These are phyloP conservation scores for Exophiala sideris DNA, from an alignment of 2,329 filamentous ascomycete genomes.

Conservation along the genomic window DNA sequence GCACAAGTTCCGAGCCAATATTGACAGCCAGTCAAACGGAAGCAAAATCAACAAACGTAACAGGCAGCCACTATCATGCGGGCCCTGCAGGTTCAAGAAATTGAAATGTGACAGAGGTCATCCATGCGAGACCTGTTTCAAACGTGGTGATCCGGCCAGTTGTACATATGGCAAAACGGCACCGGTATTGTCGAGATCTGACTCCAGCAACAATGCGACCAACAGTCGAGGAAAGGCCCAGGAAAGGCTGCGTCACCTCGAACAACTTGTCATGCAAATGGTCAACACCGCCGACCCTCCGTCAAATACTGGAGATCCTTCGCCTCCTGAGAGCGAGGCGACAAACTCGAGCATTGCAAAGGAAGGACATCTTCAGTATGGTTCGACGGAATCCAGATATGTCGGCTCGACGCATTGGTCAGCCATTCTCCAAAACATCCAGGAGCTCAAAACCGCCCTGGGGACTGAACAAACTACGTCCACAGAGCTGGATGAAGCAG, in stretches of 20 bases:
- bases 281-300: constrained; percentile 10
- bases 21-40: constrained; percentile 56
- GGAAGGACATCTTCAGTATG: constrained; percentile 17
- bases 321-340: not conserved
- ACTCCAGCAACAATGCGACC: not conserved
- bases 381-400: constrained; percentile 29
- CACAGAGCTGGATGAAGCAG: constrained; percentile 18
- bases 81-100: constrained; percentile 40
- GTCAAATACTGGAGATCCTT: not conserved
- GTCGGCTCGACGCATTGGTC: constrained; percentile 44
- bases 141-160: constrained; percentile 72
- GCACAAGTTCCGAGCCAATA: constrained; percentile 49
- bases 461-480: constrained; percentile 1
- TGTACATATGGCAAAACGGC: constrained; percentile 69
- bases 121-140: constrained; percentile 51
- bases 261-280: constrained; percentile 27
- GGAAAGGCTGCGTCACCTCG: constrained; percentile 25
- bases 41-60: constrained; percentile 75
- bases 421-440: constrained; percentile 38
- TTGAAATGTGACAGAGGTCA: constrained; percentile 41
- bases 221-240: constrained; percentile 18
- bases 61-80: constrained; percentile 69
- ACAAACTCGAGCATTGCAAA: constrained; percentile 5
- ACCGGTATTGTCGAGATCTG: constrained; percentile 21
- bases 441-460: constrained; percentile 25